Evolutionary conservation across 2,329 filamentous ascomycete genomes (phyloP).

Genomic region (Penicillium sp.): DNA sequence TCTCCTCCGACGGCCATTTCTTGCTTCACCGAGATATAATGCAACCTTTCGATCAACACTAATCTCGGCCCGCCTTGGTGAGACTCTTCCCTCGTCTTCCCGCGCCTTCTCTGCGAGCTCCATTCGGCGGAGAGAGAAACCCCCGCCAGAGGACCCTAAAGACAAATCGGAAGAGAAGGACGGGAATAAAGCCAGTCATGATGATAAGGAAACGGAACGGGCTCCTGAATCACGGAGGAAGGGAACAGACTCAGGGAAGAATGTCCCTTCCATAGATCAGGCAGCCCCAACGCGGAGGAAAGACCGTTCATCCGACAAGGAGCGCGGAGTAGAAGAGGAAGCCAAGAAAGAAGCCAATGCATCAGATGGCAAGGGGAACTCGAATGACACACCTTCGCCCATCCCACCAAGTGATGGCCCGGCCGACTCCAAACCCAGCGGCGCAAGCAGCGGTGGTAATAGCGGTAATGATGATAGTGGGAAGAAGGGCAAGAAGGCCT

Average conservation of each 20-base stretch:
- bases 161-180: conserved; percentile 31
- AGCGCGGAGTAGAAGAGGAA: conserved; percentile 38
- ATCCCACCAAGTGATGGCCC: conserved; percentile 38
- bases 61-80: conserved; percentile 23
- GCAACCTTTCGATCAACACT: conserved; percentile 28
- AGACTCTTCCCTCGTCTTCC: conserved; percentile 28
- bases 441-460: conserved; percentile 50
- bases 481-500: conserved; percentile 67
- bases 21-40: conserved; percentile 34
- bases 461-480: conserved; percentile 61
- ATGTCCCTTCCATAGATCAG: conserved; percentile 25
- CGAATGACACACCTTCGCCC: conserved; percentile 48
- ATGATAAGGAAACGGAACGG: conserved; percentile 44
- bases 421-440: conserved; percentile 51
- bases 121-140: conserved; percentile 56
- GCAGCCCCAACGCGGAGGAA: conserved; percentile 40
- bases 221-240: conserved; percentile 44
- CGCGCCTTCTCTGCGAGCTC: conserved; percentile 48
- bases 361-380: conserved; percentile 48
- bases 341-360: conserved; percentile 40
- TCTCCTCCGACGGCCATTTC: conserved; percentile 33
- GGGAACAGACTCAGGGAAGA: conserved; percentile 38
- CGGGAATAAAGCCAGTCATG: conserved; percentile 29
- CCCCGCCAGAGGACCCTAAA: conserved; percentile 44
- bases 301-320: conserved; percentile 38